A percentile compares a stretch with the other conserved stretches of the same genome.
Evolutionary conservation across 192 early-diverging fungal species (phyloP).

Genomic region (Coemansia sp.): DNA sequence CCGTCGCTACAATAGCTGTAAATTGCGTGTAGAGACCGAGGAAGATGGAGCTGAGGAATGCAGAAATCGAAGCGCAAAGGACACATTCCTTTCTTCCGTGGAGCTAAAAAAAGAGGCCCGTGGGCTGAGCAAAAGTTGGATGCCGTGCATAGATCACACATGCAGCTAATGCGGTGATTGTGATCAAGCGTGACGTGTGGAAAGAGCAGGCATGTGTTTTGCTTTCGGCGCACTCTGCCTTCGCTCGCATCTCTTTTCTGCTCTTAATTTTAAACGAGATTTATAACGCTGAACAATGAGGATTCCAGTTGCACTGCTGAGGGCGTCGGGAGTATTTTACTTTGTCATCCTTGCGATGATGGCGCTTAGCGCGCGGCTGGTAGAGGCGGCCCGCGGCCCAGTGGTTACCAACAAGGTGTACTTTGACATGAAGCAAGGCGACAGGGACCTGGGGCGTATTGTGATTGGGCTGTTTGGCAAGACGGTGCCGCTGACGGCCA

Average conservation of each 20-base stretch:
- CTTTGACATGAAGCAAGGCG: conserved; percentile 49
- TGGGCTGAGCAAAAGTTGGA: neutral
- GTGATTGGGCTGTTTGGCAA: conserved; percentile 62
- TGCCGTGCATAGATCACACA: neutral
- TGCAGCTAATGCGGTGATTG: neutral
- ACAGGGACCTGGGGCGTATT: conserved; percentile 32
- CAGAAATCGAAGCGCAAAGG: neutral
- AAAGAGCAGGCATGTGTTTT: neutral
- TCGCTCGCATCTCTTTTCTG: neutral
- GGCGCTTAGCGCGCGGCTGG: conserved; percentile 33
- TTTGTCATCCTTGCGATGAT: conserved; percentile 28
- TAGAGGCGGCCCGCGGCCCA: conserved; percentile 61
- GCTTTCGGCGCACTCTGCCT: neutral
- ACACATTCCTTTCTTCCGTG: neutral
- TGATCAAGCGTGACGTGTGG: neutral
- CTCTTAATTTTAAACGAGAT: too few relatives aligned
- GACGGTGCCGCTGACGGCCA: conserved; percentile 84
- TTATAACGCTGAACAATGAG: neutral
- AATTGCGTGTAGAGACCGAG: neutral
- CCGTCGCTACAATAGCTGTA: neutral
- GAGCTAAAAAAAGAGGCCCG: neutral
- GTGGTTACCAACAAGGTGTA: conserved; percentile 59
- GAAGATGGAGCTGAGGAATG: neutral
- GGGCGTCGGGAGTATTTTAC: conserved; percentile 41
- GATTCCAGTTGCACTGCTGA: conserved; percentile 30